Conservation (phyloP, 768 basidiomycete genomes). For the Albatrellus ellisii region DNA sequence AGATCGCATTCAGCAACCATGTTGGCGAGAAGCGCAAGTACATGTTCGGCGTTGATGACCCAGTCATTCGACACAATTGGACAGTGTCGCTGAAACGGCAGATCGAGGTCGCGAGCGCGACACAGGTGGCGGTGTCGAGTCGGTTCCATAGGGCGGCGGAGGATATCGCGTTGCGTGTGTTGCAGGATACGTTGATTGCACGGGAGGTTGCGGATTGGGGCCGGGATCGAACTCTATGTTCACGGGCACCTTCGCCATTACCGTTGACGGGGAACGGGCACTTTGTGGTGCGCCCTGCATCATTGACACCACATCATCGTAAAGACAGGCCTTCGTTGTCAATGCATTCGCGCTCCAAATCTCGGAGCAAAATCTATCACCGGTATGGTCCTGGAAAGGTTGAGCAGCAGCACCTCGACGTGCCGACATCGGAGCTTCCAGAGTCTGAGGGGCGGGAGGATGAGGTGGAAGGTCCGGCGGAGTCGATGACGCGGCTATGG, state of each 20-base stretch:
- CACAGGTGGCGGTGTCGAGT: constrained; percentile 18
- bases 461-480: constrained; percentile 22
- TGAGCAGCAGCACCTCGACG: constrained; percentile 41
- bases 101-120: constrained; percentile 36
- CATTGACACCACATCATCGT: constrained; percentile 16
- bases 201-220: constrained; percentile 10
- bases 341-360: constrained; percentile 48
- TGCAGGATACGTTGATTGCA: constrained; percentile 73
- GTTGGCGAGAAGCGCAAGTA: constrained; percentile 65
- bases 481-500: constrained; percentile 42
- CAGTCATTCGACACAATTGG: constrained; percentile 66
- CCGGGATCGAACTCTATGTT: not conserved
- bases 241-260: constrained; percentile 8
- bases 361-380: constrained; percentile 57
- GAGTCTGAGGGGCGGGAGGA: constrained; percentile 14
- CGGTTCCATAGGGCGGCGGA: constrained; percentile 56
- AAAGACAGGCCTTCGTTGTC: constrained; percentile 7
- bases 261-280: constrained; percentile 20
- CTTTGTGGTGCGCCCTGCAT: constrained; percentile 10
- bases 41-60: constrained; percentile 88
- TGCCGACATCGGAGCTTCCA: constrained; percentile 3
- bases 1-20: constrained; percentile 71
- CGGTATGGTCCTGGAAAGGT: constrained; percentile 49
- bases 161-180: constrained; percentile 64
- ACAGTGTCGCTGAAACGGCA: constrained; percentile 51